Evolutionary conservation across 352 stramenopile genomes (phyloP), one percentile per base, ranked within the genome.

Genomic region (Sclerospora graminicola): DNA sequence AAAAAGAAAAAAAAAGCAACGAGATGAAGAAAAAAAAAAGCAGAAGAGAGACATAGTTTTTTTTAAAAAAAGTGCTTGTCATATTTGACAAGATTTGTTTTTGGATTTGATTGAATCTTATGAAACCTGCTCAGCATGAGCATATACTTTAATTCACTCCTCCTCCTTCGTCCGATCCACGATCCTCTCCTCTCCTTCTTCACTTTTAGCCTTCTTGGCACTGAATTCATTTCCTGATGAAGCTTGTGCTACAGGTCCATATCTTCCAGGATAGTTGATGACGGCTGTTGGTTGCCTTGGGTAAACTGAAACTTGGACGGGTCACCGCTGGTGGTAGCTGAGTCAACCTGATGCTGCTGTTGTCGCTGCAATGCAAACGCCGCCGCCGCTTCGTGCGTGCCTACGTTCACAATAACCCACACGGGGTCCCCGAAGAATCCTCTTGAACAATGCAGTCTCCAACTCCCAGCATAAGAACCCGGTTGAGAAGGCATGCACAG

Each of bases 381-480:
- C 18, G 45, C 45, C 0, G 46, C 47, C 28, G 36, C 37, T 16
- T 66, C 48, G n/a, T 29, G 48, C 1, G 48, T 64, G 19, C 54
- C 61, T 28, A 92, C 77, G 29, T 80, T 86, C 6, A 88, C 55
- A 19, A 88, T 48, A 20, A 89, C 64, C 80, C 80, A 92, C 8
- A 89, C 62, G 0, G 77, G 75, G 11, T 92, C 77, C 10, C 77
- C 78, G 33, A 92, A 89, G 45, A 78, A 84, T 5, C 69, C 74
- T 4, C 61, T 46, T 5, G 76, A 54, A 26, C 66, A 71, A 38
- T 74, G 66, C 33, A 92, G 60, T 28, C 77, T 70, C 80, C 80
- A 92, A 44, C 69, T 88, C 6, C 75, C 78, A 30, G 78, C 75
- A 27, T 83, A 84, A 9, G 73, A 73, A 1, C 78, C 77, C 6